Base-by-base conservation (phyloP, 352 stramenopile species). In the Globisporangium spinosum region DNA sequence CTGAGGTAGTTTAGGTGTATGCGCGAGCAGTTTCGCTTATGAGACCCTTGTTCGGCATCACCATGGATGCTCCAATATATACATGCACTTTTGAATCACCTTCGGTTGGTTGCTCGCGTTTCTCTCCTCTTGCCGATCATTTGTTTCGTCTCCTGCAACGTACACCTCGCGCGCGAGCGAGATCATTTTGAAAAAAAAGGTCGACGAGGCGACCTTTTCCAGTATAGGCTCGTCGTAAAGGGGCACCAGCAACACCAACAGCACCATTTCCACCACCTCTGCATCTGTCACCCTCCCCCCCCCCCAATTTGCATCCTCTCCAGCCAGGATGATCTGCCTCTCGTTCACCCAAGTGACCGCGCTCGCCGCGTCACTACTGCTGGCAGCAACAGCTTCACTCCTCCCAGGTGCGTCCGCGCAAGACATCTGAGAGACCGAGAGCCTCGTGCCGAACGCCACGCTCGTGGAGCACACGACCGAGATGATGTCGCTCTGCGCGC, bases 361-460 rank as follows among this genome's bases (percentile, higher is more conserved):
- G 35, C 35, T 43, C 35, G 10, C 32, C 23, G 12, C 53, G 25
- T 35, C 22, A 6, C 12, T 58, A 32, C 29, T 32, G 6, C 53
- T 58, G 23, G 7, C 22, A 17, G 53, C 25, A 8, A 22, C 53
- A 13, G 25, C 25, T 0, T 27, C 49, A 4, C 56, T 49, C 22
- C 29, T 27, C 35, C 10, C 35, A 15, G 10, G 10, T 22, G 4
- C 23, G 5, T 38, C 25, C 12, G 25, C 53, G 7, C 53, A 38
- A 27, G 81, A 89, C 29, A 77, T 79, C 10, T 91, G 83, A 79
- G 78, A 87, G 58, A 69, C 60, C 6, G 78, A 77, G 8, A 74
- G 69, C 12, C 78, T 84, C 29, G 68, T 58, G 23, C 77, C 80
- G 0, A 68, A 77, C 27, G 59, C 66, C 22, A 57, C 66, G 29